Conservation (phyloP, 495 filamentous ascomycete genomes). For the Aspergillus campestris region DNA sequence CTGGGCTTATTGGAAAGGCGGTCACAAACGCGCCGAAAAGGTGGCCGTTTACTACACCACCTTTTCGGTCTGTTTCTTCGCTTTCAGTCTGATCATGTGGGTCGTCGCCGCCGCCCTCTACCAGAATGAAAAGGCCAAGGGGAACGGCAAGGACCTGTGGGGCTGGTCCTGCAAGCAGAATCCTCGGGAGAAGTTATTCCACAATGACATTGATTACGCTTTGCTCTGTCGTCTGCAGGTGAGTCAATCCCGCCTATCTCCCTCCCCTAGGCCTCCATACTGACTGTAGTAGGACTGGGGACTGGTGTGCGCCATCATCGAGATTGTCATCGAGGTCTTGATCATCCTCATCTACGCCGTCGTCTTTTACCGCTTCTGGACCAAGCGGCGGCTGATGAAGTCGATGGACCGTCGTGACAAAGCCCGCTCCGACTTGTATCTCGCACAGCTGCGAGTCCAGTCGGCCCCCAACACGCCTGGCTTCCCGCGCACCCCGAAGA, state of each 20-base stretch:
- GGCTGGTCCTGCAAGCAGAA: constrained; percentile 94
- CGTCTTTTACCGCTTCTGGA: constrained; percentile 93
- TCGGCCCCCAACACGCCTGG: constrained; percentile 93
- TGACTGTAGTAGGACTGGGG: constrained; percentile 66
- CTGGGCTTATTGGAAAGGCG: constrained; percentile 79
- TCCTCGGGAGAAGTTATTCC: constrained; percentile 62
- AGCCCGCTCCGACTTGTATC: constrained; percentile 88
- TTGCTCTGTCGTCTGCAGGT: constrained; percentile 94
- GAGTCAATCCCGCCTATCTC: constrained; percentile 17
- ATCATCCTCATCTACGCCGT: constrained; percentile 87
- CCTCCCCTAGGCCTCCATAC: background rate
- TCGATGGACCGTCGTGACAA: constrained; percentile 93
- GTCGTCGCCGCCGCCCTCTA: constrained; percentile 76
- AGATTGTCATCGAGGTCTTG: constrained; percentile 86
- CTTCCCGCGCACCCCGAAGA: constrained; percentile 51
- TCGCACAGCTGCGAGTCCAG: constrained; percentile 85
- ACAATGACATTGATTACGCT: constrained; percentile 72
- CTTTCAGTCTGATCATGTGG: constrained; percentile 92
- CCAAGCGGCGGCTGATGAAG: constrained; percentile 88
- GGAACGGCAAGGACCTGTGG: constrained; percentile 81
- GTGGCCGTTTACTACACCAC: constrained; percentile 87
- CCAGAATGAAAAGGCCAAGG: constrained; percentile 63
- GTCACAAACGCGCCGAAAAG: constrained; percentile 84
- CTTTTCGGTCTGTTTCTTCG: constrained; percentile 87
- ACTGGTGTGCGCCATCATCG: constrained; percentile 93